phyloP scores from a whole-genome alignment of 192 early-diverging fungal genomes.

The Backusella sp. region DNA sequence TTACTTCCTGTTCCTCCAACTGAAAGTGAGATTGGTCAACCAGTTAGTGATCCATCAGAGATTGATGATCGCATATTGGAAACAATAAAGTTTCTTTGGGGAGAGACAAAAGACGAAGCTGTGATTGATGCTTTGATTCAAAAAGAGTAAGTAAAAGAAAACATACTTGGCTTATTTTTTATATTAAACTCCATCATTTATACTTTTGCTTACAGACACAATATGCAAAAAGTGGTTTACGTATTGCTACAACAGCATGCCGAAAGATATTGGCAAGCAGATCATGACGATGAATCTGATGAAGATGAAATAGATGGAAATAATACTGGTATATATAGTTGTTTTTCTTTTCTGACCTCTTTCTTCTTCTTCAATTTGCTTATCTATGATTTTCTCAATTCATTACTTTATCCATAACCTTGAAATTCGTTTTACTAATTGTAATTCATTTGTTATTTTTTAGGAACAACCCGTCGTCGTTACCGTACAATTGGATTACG shows the following conservation, averaged over 20 bases:
- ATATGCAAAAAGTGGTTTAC: slow-evolving; percentile 42
- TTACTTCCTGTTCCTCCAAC: slow-evolving; percentile 33
- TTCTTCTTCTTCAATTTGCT: background rate
- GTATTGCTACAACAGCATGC: slow-evolving; percentile 37
- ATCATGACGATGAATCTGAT: slow-evolving; percentile 31
- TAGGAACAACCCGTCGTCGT: slow-evolving; percentile 16
- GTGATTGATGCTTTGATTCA: slow-evolving; percentile 27
- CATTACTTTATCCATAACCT: background rate
- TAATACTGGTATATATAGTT: background rate
- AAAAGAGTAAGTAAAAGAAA: slow-evolving; percentile 27
- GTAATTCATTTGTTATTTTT: background rate
- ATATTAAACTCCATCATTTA: background rate
- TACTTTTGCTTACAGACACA: slow-evolving; percentile 17
- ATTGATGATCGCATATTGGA: slow-evolving; percentile 37
- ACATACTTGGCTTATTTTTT: background rate
- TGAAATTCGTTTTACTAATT: background rate
- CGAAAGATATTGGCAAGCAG: slow-evolving; percentile 35
- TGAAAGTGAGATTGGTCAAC: slow-evolving; percentile 32
- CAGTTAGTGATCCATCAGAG: slow-evolving; percentile 24
- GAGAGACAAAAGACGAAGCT: slow-evolving; percentile 29
- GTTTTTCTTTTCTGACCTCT: background rate
- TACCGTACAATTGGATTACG: slow-evolving; percentile 25
- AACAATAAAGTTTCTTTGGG: slow-evolving; percentile 39
- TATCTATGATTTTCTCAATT: background rate
- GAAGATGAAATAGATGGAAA: slow-evolving; percentile 14